phyloP scores from a whole-genome alignment of 2,329 filamentous ascomycete genomes.

The Claviceps fusiformis region DNA sequence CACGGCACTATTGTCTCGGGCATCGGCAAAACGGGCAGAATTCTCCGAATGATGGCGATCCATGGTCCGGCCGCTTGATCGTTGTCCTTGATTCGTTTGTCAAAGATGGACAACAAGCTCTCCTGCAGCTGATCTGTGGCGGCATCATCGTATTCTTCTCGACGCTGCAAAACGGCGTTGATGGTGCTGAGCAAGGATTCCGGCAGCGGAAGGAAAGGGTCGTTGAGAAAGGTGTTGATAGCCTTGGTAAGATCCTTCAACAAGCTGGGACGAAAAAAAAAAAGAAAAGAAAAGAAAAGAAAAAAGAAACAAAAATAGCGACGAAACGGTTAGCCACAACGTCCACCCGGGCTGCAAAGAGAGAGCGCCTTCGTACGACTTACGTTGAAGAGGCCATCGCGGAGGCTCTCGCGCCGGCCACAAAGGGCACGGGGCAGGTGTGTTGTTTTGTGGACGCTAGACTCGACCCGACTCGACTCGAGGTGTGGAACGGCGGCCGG shows the following conservation, averaged over 20 bases:
- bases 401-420: conserved; percentile 1
- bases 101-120: conserved; percentile 54
- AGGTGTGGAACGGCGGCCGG: no score
- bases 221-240: conserved; percentile 33
- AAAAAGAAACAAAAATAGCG: not conserved
- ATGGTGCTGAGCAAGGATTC: conserved; percentile 50
- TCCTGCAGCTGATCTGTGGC: conserved; percentile 61
- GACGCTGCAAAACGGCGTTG: conserved; percentile 53
- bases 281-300: no score
- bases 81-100: conserved; percentile 45
- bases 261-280: conserved; percentile 31
- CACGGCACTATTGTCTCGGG: conserved; percentile 52
- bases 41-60: conserved; percentile 48
- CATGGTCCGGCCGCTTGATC: conserved; percentile 51
- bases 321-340: conserved; percentile 9
- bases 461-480: not conserved
- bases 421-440: not conserved
- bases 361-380: conserved; percentile 6
- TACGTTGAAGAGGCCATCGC: conserved; percentile 16
- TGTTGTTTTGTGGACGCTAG: not conserved
- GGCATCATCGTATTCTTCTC: conserved; percentile 52
- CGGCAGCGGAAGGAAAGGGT: conserved; percentile 49
- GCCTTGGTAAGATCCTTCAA: conserved; percentile 48
- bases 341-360: not conserved
- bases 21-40: conserved; percentile 51